phyloP scores from a whole-genome alignment of 2,329 filamentous ascomycete genomes.

The Pyrenochaeta sp. region DNA sequence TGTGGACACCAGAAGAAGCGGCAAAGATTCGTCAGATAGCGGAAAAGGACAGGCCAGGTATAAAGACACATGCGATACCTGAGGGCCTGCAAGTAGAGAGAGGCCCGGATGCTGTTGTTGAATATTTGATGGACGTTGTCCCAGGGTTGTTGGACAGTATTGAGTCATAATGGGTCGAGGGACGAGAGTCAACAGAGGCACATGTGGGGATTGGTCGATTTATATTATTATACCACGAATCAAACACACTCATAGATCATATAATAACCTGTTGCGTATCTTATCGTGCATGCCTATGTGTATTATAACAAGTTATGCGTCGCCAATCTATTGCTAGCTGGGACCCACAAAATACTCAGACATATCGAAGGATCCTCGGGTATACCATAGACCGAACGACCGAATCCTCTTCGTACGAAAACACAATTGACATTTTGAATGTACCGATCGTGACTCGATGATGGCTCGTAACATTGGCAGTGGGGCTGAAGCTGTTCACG shows the following conservation, averaged over 20 bases:
- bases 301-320: too few relatives aligned
- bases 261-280: too few relatives aligned
- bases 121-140: slow-evolving; percentile 58
- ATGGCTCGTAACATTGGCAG: not conserved
- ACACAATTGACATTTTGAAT: too few relatives aligned
- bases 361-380: too few relatives aligned
- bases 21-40: slow-evolving; percentile 57
- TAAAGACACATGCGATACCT: slow-evolving; percentile 63
- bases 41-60: slow-evolving; percentile 54
- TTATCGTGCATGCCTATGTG: too few relatives aligned
- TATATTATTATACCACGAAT: not conserved
- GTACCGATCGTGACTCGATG: too few relatives aligned
- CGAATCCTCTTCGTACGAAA: not conserved
- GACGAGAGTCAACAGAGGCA: too few relatives aligned
- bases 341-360: too few relatives aligned
- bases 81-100: slow-evolving; percentile 63
- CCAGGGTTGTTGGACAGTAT: slow-evolving; percentile 39
- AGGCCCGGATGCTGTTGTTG: slow-evolving; percentile 65
- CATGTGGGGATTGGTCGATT: too few relatives aligned
- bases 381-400: too few relatives aligned
- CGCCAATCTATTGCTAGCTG: too few relatives aligned
- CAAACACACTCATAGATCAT: not conserved
- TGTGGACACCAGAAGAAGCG: slow-evolving; percentile 64
- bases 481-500: slow-evolving; percentile 5
- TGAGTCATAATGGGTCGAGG: not conserved